Conservation (phyloP, 1,284 basidiomycete species). For the Trichosporon coremiiforme region DNA sequence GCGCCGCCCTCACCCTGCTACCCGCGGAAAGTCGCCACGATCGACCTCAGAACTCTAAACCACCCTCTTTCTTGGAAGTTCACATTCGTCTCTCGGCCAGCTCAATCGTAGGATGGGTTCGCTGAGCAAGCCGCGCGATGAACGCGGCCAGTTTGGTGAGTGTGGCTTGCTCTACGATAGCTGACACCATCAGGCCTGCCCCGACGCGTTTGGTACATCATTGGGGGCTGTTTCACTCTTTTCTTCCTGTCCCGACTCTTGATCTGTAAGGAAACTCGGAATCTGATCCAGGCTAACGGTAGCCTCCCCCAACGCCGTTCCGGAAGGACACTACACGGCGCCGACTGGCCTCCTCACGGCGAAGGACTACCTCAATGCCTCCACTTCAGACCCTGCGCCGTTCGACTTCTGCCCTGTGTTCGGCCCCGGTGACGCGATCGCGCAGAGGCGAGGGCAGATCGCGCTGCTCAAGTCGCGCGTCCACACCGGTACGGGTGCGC, state of each 20-base stretch:
- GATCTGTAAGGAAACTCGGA: conserved; percentile 50
- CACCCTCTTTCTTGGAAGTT: conserved; percentile 12
- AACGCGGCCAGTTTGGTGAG: conserved; percentile 34
- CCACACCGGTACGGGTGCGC: conserved; percentile 76
- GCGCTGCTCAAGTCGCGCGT: conserved; percentile 74
- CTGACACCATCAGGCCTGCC: conserved; percentile 39
- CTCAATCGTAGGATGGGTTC: conserved; percentile 5
- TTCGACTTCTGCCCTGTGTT: conserved; percentile 88
- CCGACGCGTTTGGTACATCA: conserved; percentile 68
- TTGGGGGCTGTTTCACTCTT: conserved; percentile 64
- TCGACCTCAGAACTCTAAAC: conserved; percentile 17
- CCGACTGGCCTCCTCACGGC: conserved; percentile 28
- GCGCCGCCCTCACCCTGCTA: background rate
- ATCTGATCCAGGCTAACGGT: background rate
- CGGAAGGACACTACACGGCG: conserved; percentile 28
- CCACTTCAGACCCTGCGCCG: conserved; percentile 65
- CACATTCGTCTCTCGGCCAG: conserved; percentile 7
- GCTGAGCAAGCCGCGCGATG: conserved; percentile 15
- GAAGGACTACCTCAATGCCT: conserved; percentile 57
- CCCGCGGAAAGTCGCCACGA: conserved; percentile 16
- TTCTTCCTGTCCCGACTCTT: conserved; percentile 67
- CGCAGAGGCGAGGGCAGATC: conserved; percentile 72
- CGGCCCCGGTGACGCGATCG: conserved; percentile 76
- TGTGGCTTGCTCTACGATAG: background rate
- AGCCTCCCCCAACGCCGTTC: background rate